phyloP scores from a whole-genome alignment of 352 stramenopile genomes.

The Phytophthora parvispora region DNA sequence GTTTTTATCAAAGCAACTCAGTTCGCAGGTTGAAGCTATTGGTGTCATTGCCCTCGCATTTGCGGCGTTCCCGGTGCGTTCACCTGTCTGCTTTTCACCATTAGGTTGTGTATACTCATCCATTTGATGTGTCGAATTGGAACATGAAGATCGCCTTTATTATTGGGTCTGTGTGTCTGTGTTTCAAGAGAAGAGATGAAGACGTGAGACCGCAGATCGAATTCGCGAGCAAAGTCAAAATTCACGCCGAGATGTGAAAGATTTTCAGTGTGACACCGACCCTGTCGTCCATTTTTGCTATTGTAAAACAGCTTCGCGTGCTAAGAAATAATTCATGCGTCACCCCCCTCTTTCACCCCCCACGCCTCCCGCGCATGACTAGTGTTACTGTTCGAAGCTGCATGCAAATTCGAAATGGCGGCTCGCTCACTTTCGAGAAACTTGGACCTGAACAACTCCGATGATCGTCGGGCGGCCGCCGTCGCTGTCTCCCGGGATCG shows the following conservation, averaged over 20 bases:
- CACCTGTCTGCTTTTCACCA: background rate
- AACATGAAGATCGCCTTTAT: slow-evolving; percentile 57
- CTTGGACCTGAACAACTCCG: slow-evolving; percentile 43
- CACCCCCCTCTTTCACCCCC: slow-evolving; percentile 17
- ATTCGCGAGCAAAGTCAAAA: slow-evolving; percentile 66
- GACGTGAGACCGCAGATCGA: slow-evolving; percentile 68
- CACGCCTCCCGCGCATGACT: slow-evolving; percentile 20
- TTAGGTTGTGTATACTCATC: too few relatives aligned
- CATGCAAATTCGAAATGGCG: slow-evolving; percentile 12
- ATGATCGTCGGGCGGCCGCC: slow-evolving; percentile 29
- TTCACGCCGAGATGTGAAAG: slow-evolving; percentile 51
- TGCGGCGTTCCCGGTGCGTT: slow-evolving; percentile 60
- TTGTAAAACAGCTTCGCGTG: background rate
- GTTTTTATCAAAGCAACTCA: slow-evolving; percentile 56
- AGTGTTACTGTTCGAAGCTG: background rate
- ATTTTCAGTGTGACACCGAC: background rate
- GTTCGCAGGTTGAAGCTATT: slow-evolving; percentile 56
- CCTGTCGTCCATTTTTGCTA: background rate
- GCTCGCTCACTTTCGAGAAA: slow-evolving; percentile 35
- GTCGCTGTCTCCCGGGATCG: slow-evolving; percentile 46
- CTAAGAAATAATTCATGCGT: background rate
- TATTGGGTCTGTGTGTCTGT: slow-evolving; percentile 63
- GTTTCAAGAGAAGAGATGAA: slow-evolving; percentile 78
- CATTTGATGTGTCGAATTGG: too few relatives aligned
- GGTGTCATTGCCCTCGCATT: slow-evolving; percentile 42